Base-by-base conservation (phyloP, 108 stramenopile genomes). In the Skeletonema tropicum region DNA sequence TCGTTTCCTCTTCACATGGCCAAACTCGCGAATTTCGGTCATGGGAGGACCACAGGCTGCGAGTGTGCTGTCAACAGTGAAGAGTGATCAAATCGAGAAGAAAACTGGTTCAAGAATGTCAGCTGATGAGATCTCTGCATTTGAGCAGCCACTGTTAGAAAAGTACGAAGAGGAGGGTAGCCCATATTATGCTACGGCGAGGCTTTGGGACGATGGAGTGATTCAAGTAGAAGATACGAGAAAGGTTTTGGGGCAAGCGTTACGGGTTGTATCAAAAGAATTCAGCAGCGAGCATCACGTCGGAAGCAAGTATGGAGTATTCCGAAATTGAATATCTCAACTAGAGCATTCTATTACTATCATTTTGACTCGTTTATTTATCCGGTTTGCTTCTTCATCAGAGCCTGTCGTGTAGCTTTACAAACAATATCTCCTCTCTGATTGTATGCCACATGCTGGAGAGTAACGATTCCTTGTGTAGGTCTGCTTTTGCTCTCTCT, bases 41-140 rank as follows among this genome's bases (percentile, higher is more conserved):
- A 99, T 99, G 98, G 98, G 98, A 14, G 98, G 97, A 29, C 96
- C 96, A 64, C 98, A 99, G 79, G 98, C 98, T 21, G 97, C 97
- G 3, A 94, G 89, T 58, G 98, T 99, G 1, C 76, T 99, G 70
- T 92, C 97, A 10, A 98, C 97, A 63, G 93, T 99, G 2, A 87
- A 94, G 70, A 75, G 90, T 15, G 92, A 96, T 65, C 89, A 90
- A 64, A 88, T 89, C 15, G 91, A 94, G 81, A 79, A 79, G 14
- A 87, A 89, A 65, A 82, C 77, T 11, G 94, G 94, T 80, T 59
- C 80, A 0, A 58, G 69, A 3, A 71, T 71, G 38, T 82, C 90
- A 19, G 69, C 87, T 35, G 92, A 96, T 71, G 88, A 89, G 57
- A 90, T 89, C 64, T 87, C 73, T 21, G 85, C 57, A 36, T 94